Percentiles rank a stretch among this genome's conserved stretches.
These are phyloP conservation scores for Irineochytrium annulatum DNA, from an alignment of 192 early-diverging fungal species.

Conservation along the genomic window DNA sequence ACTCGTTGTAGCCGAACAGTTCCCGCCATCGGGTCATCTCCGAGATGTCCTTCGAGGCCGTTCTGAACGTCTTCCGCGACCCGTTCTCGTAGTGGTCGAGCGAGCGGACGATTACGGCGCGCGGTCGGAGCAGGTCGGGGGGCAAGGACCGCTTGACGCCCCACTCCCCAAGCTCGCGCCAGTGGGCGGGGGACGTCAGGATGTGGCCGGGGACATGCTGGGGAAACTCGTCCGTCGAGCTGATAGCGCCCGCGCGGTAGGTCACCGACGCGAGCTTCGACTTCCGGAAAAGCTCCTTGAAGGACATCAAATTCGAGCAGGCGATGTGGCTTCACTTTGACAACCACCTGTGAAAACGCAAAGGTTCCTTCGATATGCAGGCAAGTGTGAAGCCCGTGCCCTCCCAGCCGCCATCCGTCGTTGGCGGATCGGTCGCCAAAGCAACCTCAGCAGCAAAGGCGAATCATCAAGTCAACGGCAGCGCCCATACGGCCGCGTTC, in stretches of 20 bases:
- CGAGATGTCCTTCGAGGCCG: background rate
- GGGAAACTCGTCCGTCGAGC: background rate
- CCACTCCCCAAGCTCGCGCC: background rate
- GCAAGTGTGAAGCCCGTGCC: no score
- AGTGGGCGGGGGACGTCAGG: background rate
- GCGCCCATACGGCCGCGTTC: constrained; percentile 48
- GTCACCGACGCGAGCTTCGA: constrained; percentile 4
- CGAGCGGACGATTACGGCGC: background rate
- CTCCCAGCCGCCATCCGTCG: no score
- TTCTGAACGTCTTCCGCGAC: background rate
- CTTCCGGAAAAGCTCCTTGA: background rate
- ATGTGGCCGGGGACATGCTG: background rate
- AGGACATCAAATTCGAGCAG: no score
- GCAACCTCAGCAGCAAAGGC: no score
- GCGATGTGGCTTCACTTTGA: no score
- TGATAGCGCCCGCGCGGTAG: background rate
- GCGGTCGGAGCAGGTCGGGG: background rate
- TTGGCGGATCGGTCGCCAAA: no score
- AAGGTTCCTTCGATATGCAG: no score
- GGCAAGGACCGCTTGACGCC: background rate
- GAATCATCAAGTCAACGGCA: no score
- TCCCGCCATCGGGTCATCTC: background rate
- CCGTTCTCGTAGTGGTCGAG: background rate
- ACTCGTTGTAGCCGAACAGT: constrained; percentile 4
- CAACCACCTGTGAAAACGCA: no score